Base-by-base conservation (phyloP, 148 eudicot genomes). In the Rhododendron mucronatum region DNA sequence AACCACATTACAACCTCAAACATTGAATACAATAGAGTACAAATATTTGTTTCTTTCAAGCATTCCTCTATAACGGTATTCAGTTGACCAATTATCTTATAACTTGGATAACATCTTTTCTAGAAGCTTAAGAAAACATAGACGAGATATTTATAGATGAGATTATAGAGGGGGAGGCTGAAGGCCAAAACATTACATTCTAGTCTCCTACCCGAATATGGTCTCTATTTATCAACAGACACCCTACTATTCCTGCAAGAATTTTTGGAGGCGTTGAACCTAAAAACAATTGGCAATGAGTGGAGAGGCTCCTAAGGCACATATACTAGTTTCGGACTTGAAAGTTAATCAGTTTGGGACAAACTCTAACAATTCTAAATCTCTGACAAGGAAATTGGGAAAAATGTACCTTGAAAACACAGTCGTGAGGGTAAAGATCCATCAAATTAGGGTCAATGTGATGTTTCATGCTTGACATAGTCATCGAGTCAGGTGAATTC, bases 381-480 rank as follows among this genome's bases (percentile, higher is more conserved):
- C 44, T 53, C 44, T 41, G 81, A 18, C 37, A 41, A 51, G 67
- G 14, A 18, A 81, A 53, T 8, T 16, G 23, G 67, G 71, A 39
- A 12, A 10, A 5, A 15, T 85, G 84, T 87, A 96, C 99, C 96
- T 97, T 97, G 91, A 91, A 97, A 84, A 97, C 92, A 79, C 98
- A 97, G 86, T 97, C 98, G 30, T 93, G 98, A 30, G 99, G 99
- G 75, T 92, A 97, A 86, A 97, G 89, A 88, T 97, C 96, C 99
- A 95, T 92, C 85, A 97, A 85, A 89, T 88, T 93, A 53, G 92
- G 93, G 88, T 97, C 99, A 39, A 95, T 88, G 90, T 92, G 93
- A 51, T 91, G 95, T 87, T 91, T 93, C 89, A 97, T 86, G 92
- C 92, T 93, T 30, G 95, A 83, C 95, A 93, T 93, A 91, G 91